Percentiles rank a stretch among this genome's conserved stretches.
These are phyloP conservation scores for Mucor racemosus DNA, from an alignment of 371 early-diverging fungal genomes.

Conservation along the genomic window DNA sequence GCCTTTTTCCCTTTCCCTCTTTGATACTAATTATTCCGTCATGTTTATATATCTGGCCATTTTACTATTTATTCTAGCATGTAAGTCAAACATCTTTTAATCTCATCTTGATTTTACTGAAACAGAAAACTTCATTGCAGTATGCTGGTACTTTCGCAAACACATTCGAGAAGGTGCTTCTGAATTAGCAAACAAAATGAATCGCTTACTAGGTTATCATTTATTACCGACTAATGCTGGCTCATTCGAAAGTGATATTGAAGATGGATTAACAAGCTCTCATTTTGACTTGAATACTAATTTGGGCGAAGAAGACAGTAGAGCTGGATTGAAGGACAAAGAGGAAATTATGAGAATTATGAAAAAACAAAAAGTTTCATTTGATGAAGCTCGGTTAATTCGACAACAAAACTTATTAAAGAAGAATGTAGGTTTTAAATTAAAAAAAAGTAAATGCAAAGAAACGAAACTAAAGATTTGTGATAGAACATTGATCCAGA, in stretches of 20 bases:
- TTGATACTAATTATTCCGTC: background rate
- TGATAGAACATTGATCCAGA: slow-evolving; percentile 75
- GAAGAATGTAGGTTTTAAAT: slow-evolving; percentile 55
- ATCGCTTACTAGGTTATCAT: slow-evolving; percentile 52
- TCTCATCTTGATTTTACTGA: background rate
- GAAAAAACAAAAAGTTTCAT: slow-evolving; percentile 71
- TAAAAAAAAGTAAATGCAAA: background rate
- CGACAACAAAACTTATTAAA: slow-evolving; percentile 73
- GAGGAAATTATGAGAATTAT: slow-evolving; percentile 76
- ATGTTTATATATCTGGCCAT: slow-evolving; percentile 25
- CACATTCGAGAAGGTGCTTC: slow-evolving; percentile 30
- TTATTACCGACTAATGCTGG: slow-evolving; percentile 49
- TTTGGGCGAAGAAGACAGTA: slow-evolving; percentile 65
- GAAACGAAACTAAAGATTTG: background rate
- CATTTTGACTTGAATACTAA: slow-evolving; percentile 76
- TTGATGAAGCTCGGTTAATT: slow-evolving; percentile 84
- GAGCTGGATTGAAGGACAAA: slow-evolving; percentile 78
- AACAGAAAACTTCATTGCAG: slow-evolving; percentile 13
- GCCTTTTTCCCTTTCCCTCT: background rate
- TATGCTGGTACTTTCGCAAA: slow-evolving; percentile 40
- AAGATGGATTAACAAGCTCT: slow-evolving; percentile 73
- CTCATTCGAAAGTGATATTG: slow-evolving; percentile 66
- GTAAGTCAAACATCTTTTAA: slow-evolving; percentile 2
- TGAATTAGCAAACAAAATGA: slow-evolving; percentile 43
- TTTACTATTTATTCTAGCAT: slow-evolving; percentile 15